Conservation (phyloP, 805 yeast species). For the Lipomyces spencermartinsiae region DNA sequence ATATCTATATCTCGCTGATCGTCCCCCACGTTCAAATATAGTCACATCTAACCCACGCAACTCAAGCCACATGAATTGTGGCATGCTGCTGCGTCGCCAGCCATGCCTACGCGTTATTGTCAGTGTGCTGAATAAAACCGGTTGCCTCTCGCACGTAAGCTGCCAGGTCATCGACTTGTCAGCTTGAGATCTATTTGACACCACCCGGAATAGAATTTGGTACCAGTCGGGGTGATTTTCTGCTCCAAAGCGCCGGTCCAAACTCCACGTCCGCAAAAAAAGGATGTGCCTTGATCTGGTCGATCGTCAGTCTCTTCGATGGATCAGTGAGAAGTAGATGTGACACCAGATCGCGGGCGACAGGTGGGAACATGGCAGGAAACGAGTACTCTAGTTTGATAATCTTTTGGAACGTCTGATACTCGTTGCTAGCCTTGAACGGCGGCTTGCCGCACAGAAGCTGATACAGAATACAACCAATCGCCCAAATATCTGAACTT, state of each 20-base stretch:
- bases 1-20: background rate
- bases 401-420: slow-evolving; percentile 86
- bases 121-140: background rate
- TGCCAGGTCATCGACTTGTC: background rate
- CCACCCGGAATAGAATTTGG: slow-evolving; percentile 1
- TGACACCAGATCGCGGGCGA: slow-evolving; percentile 69
- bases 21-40: background rate
- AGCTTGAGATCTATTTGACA: background rate
- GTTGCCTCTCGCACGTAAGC: background rate
- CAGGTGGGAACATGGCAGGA: slow-evolving; percentile 68
- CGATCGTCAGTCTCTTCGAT: slow-evolving; percentile 62
- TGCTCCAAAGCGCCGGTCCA: slow-evolving; percentile 73
- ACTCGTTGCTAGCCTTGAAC: slow-evolving; percentile 84
- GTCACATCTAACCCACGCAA: background rate
- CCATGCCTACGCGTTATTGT: background rate
- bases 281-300: slow-evolving; percentile 65
- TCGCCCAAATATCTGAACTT: slow-evolving; percentile 90
- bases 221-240: slow-evolving; percentile 65
- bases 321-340: slow-evolving; percentile 77
- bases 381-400: slow-evolving; percentile 76
- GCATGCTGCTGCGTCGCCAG: background rate
- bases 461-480: slow-evolving; percentile 88
- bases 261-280: slow-evolving; percentile 78
- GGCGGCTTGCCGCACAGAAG: slow-evolving; percentile 86
- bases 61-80: background rate